Evolutionary conservation across 2,329 filamentous ascomycete genomes (phyloP).

Genomic region (Claviceps citrina): DNA sequence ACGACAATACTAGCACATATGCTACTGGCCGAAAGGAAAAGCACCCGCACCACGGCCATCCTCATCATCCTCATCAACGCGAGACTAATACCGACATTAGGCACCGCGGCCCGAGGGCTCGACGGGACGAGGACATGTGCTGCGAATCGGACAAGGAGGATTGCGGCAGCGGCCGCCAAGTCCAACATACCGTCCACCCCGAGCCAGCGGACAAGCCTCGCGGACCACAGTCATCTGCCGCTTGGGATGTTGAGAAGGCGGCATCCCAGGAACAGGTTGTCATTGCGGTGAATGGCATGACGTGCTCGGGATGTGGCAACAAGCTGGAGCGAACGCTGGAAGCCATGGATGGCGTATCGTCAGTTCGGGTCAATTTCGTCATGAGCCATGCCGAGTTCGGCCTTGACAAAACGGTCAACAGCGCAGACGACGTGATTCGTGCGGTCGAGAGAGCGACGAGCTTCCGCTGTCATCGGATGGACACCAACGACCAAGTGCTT

Average conservation of each 20-base stretch:
- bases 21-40: constrained; percentile 5
- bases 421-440: constrained; percentile 15
- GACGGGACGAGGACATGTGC: constrained; percentile 5
- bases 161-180: constrained; percentile 6
- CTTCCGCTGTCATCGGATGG: constrained; percentile 15
- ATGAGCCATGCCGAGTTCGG: constrained; percentile 21
- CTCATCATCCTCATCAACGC: too few relatives aligned
- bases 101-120: constrained; percentile 9
- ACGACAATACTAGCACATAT: not conserved
- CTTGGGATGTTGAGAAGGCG: constrained; percentile 14
- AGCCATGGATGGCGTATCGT: constrained; percentile 15
- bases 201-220: not conserved
- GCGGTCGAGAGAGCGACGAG: constrained; percentile 15
- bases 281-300: constrained; percentile 21
- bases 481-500: constrained; percentile 14
- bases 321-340: constrained; percentile 18
- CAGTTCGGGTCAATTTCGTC: constrained; percentile 23
- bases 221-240: not conserved
- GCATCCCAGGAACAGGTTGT: constrained; percentile 13
- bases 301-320: constrained; percentile 21
- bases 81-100: too few relatives aligned
- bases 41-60: constrained; percentile 6
- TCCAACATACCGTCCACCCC: constrained; percentile 4
- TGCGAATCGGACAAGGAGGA: constrained; percentile 4
- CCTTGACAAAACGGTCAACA: constrained; percentile 13